Conservation (phyloP, 1,139 yeast genomes). For the Debaryomycetaceae sp. region DNA sequence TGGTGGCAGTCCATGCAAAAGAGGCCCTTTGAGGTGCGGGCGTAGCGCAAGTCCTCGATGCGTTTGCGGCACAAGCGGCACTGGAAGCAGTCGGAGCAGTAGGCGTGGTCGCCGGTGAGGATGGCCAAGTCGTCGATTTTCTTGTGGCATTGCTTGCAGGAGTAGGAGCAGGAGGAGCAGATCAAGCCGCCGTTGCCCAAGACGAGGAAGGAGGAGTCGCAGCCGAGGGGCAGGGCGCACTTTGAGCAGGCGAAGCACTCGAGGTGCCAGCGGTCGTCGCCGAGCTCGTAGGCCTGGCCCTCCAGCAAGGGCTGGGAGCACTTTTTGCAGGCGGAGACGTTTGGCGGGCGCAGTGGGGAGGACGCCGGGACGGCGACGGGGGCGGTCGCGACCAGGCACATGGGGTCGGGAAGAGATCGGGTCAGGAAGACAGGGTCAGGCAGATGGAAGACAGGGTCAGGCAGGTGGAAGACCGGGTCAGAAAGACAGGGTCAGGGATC, state of each 20-base stretch:
- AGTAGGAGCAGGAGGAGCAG: conserved; percentile 84
- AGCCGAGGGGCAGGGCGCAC: conserved; percentile 67
- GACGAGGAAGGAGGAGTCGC: conserved; percentile 81
- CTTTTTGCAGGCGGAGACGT: conserved; percentile 27
- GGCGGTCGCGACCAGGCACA: conserved; percentile 1
- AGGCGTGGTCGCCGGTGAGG: conserved; percentile 89
- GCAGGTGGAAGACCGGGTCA: no score
- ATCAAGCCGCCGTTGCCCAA: conserved; percentile 87
- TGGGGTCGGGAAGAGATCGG: conserved; percentile 3
- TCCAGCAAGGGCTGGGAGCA: conserved; percentile 43
- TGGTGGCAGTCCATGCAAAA: conserved; percentile 94
- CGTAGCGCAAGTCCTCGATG: conserved; percentile 84
- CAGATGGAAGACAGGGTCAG: no score
- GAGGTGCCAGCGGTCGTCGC: conserved; percentile 94
- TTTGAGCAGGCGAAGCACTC: conserved; percentile 85
- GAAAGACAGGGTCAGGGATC: no score
- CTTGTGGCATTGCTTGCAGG: conserved; percentile 78
- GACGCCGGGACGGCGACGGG: background rate
- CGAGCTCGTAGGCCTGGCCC: conserved; percentile 76
- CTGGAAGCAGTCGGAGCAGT: conserved; percentile 82
- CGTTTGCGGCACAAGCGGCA: conserved; percentile 84
- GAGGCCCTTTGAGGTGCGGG: conserved; percentile 86
- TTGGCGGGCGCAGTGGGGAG: background rate
- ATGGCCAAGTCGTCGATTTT: conserved; percentile 95
- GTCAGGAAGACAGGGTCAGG: conserved; percentile 1